Percentiles rank a stretch among this genome's conserved stretches.
Evolutionary conservation across 2,329 filamentous ascomycete species (phyloP).

Genomic region (Sphaerulina vaccinii): DNA sequence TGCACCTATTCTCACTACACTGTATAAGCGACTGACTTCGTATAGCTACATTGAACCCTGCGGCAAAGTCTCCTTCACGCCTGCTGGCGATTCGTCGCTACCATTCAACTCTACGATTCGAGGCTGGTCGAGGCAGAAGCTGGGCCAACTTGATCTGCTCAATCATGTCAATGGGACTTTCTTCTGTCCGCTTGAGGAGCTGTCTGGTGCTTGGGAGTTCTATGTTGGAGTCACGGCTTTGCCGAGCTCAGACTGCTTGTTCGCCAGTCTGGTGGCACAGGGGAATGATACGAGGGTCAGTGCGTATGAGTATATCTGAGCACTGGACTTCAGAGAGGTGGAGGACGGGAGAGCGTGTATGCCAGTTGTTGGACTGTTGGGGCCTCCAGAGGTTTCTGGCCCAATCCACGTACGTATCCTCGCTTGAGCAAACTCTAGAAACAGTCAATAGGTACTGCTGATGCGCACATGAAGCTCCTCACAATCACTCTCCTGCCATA

Average conservation of each 20-base stretch:
- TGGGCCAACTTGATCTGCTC: slow-evolving; percentile 22
- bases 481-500: too few relatives aligned
- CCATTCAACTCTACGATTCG: slow-evolving; percentile 29
- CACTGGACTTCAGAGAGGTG: not conserved
- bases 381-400: not conserved
- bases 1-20: slow-evolving; percentile 2
- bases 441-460: too few relatives aligned
- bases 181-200: slow-evolving; percentile 4
- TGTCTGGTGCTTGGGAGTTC: slow-evolving; percentile 16
- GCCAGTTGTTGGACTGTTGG: not conserved
- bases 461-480: too few relatives aligned
- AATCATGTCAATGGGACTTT: slow-evolving; percentile 17
- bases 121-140: slow-evolving; percentile 28
- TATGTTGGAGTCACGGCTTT: slow-evolving; percentile 10
- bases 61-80: slow-evolving; percentile 35
- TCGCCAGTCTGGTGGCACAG: slow-evolving; percentile 10
- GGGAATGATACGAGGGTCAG: slow-evolving; percentile 12
- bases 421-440: too few relatives aligned
- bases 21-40: not conserved
- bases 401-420: too few relatives aligned
- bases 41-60: slow-evolving; percentile 33
- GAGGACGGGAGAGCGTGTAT: too few relatives aligned
- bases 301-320: slow-evolving; percentile 16
- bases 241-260: slow-evolving; percentile 8
- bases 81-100: slow-evolving; percentile 29